Evolutionary conservation across 2,329 filamentous ascomycete genomes (phyloP), one percentile per base, ranked within the genome.

Genomic region (Fusarium aywerte): DNA sequence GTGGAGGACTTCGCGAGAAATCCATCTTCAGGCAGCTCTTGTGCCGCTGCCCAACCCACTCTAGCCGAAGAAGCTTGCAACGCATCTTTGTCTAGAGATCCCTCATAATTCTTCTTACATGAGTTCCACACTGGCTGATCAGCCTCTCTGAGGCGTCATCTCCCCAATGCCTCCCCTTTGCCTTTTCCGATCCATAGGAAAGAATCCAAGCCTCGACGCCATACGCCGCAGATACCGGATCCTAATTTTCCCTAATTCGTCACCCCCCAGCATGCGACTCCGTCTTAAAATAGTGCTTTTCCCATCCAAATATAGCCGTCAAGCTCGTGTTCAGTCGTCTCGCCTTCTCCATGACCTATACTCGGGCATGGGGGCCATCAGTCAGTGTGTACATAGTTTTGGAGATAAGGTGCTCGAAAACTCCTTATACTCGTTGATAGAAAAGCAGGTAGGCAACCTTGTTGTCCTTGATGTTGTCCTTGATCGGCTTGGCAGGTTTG

Each of bases 401-500:
- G 33, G 45, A 47, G 38, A 35, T 18, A 40, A 47, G 56, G 27
- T 47, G 21, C 43, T 43, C 11, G 33, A 54, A 36, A 35, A 38
- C 43, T 32, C 49, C 48, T 74, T 69, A 87, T 62, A 96, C 87
- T 73, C 88, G 89, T 81, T 97, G 91, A 79, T 99, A 99, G 81
- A 99, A 97, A 75, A 99, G 81, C 69, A 99, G 88, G 80, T 99
- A 99, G 5, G 96, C 96, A 59, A 97, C 95, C 84, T 97, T 97
- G 84, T 95, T 97, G 78, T 98, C 95, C 79, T 92, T 93, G 75
- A 92, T 86, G 69, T 81, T 87, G 72, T 89, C 88, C 78, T 87
- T 84, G 76, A 82, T 65, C 78, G 88, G 79, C 80, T 87, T 84
- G 74, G 83, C 68, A n/a, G 45, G 20, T 81, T 87, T 84, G 80